Evolutionary conservation across 164 flowering plant genomes (phyloP).

Genomic region (Buxus sempervirens): DNA sequence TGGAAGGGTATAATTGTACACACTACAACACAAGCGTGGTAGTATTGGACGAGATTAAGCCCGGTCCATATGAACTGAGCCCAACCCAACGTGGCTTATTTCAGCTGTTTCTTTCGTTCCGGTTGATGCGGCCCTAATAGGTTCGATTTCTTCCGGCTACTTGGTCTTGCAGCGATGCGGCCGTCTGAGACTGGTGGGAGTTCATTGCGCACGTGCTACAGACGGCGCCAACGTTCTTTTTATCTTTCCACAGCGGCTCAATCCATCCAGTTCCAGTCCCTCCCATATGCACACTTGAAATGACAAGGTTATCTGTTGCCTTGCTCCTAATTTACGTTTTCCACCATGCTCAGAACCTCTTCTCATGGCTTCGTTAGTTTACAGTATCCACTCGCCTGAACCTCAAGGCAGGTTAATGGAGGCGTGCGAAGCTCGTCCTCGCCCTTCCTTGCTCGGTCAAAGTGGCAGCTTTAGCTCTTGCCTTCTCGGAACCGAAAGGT

Average conservation of each 20-base stretch:
- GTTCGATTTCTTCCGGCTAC: too few relatives aligned
- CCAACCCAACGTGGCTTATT: too few relatives aligned
- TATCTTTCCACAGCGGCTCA: neutral
- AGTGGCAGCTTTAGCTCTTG: conserved; percentile 23
- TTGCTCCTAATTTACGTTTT: conserved; percentile 5
- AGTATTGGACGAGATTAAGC: too few relatives aligned
- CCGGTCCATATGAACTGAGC: too few relatives aligned
- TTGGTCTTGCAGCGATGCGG: too few relatives aligned
- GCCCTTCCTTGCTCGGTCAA: conserved; percentile 12
- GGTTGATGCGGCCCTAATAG: too few relatives aligned
- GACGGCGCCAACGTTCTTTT: neutral
- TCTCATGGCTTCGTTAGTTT: conserved; percentile 20
- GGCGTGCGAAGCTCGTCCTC: conserved; percentile 24
- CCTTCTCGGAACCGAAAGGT: conserved; percentile 13
- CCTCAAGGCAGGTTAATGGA: conserved; percentile 23
- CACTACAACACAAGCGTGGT: too few relatives aligned
- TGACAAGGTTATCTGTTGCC: conserved; percentile 14
- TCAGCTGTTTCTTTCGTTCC: too few relatives aligned
- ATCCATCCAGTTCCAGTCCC: neutral
- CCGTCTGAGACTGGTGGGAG: too few relatives aligned
- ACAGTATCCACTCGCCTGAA: conserved; percentile 8
- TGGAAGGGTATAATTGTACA: too few relatives aligned
- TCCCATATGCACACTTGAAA: neutral
- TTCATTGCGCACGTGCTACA: neutral
- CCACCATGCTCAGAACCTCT: conserved; percentile 1